Conservation (phyloP, 2,329 filamentous ascomycete species). For the Aspergillus floridensis region DNA sequence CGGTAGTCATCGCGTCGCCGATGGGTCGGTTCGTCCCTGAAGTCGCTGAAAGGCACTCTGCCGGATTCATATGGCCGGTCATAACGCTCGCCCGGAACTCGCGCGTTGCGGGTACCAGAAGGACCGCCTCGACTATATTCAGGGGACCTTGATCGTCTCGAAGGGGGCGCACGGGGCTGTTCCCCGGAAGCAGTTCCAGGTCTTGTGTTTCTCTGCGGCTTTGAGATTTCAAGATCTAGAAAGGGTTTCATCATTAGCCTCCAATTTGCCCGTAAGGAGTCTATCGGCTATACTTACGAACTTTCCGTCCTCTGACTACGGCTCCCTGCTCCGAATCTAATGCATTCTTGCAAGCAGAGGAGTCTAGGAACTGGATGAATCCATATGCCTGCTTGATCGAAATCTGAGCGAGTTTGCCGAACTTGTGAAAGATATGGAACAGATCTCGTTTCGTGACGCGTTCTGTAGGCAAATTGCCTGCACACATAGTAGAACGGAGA, state of each 20-base stretch:
- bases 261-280: conserved; percentile 13
- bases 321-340: conserved; percentile 76
- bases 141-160: conserved; percentile 62
- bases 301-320: conserved; percentile 82
- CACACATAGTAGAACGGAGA: conserved; percentile 7
- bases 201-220: conserved; percentile 76
- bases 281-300: conserved; percentile 63
- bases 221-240: conserved; percentile 59
- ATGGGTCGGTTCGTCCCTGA: conserved; percentile 47
- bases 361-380: conserved; percentile 88
- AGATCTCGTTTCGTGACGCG: conserved; percentile 91
- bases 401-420: conserved; percentile 86
- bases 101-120: conserved; percentile 29
- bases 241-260: conserved; percentile 5
- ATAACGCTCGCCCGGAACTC: conserved; percentile 42
- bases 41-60: conserved; percentile 47
- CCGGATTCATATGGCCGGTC: conserved; percentile 39
- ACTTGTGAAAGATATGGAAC: conserved; percentile 83
- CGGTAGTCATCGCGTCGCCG: conserved; percentile 64
- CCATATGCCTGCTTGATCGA: conserved; percentile 96
- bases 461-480: conserved; percentile 88
- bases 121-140: conserved; percentile 52
- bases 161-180: conserved; percentile 34
- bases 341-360: conserved; percentile 70
- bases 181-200: conserved; percentile 44